A percentile compares a stretch with the other conserved stretches of the same genome.
These are phyloP conservation scores for Phaeodactylum tricornutum DNA, from an alignment of 108 stramenopile species.

Conservation along the genomic window DNA sequence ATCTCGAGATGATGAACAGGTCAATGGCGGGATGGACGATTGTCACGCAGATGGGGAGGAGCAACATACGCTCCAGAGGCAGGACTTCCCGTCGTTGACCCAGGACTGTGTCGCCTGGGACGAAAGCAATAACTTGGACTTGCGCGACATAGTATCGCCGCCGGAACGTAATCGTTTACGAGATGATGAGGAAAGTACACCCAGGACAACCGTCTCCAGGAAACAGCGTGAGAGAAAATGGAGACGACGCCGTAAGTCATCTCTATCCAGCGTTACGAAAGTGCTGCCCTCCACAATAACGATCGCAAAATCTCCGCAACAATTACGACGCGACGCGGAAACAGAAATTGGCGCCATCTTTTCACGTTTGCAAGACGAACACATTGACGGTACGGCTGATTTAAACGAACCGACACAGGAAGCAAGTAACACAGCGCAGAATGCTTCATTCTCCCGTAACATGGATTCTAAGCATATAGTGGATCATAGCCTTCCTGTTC, in stretches of 20 bases:
- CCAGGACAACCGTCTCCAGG: too few relatives aligned
- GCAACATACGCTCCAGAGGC: too few relatives aligned
- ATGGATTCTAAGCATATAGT: background rate
- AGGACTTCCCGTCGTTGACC: too few relatives aligned
- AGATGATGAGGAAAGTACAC: background rate
- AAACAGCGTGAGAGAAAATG: too few relatives aligned
- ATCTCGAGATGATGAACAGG: too few relatives aligned
- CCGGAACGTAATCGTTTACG: background rate
- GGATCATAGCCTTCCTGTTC: too few relatives aligned
- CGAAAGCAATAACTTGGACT: slow-evolving; percentile 16
- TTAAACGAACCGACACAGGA: background rate
- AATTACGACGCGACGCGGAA: slow-evolving; percentile 1
- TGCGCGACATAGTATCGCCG: background rate
- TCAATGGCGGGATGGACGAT: too few relatives aligned
- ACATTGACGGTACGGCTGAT: background rate
- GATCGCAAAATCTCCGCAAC: background rate
- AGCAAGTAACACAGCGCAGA: background rate
- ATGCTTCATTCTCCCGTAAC: background rate
- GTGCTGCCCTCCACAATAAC: background rate
- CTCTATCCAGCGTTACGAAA: too few relatives aligned
- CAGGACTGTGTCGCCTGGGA: slow-evolving; percentile 30
- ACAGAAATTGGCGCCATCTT: slow-evolving; percentile 14
- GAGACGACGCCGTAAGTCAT: background rate
- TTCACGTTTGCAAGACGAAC: slow-evolving; percentile 3
- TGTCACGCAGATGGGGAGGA: too few relatives aligned